Conservation (phyloP, 2,329 filamentous ascomycete species). For the Botrytis aclada region DNA sequence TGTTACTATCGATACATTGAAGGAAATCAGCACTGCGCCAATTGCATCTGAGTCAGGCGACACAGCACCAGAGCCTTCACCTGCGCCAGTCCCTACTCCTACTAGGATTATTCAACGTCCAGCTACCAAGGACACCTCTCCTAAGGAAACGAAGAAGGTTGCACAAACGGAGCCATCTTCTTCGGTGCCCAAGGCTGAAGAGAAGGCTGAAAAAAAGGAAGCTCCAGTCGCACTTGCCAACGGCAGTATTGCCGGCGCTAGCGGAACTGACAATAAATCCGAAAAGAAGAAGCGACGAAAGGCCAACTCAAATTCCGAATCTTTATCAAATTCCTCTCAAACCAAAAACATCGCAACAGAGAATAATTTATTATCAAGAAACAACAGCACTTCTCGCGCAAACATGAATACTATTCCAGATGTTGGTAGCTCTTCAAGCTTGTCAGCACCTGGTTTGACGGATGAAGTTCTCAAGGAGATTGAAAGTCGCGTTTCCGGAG, state of each 20-base stretch:
- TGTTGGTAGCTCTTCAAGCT: slow-evolving; percentile 19
- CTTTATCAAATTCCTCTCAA: slow-evolving; percentile 25
- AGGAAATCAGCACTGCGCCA: slow-evolving; percentile 41
- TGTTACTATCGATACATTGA: slow-evolving; percentile 67
- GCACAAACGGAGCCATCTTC: slow-evolving; percentile 25
- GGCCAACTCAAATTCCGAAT: slow-evolving; percentile 44
- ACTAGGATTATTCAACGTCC: slow-evolving; percentile 33
- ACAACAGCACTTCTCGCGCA: slow-evolving; percentile 30
- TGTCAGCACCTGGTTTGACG: slow-evolving; percentile 38
- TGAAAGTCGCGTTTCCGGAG: slow-evolving; percentile 46
- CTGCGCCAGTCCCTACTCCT: slow-evolving; percentile 29
- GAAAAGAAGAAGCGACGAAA: slow-evolving; percentile 74
- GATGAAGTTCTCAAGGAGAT: slow-evolving; percentile 48
- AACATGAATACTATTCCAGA: slow-evolving; percentile 24
- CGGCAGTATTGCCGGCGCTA: slow-evolving; percentile 30
- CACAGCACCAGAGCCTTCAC: slow-evolving; percentile 21
- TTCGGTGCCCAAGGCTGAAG: slow-evolving; percentile 37
- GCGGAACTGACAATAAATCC: slow-evolving; percentile 49
- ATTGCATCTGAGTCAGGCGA: slow-evolving; percentile 19
- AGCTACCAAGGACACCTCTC: slow-evolving; percentile 29
- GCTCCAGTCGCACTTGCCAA: slow-evolving; percentile 24
- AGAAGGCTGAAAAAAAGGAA: slow-evolving; percentile 41
- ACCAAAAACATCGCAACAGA: slow-evolving; percentile 37
- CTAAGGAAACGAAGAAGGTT: slow-evolving; percentile 34
- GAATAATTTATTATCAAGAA: slow-evolving; percentile 34